These are phyloP conservation scores for Phaseolus lunatus DNA, from an alignment of 306 rosid species.

Conservation along the genomic window DNA sequence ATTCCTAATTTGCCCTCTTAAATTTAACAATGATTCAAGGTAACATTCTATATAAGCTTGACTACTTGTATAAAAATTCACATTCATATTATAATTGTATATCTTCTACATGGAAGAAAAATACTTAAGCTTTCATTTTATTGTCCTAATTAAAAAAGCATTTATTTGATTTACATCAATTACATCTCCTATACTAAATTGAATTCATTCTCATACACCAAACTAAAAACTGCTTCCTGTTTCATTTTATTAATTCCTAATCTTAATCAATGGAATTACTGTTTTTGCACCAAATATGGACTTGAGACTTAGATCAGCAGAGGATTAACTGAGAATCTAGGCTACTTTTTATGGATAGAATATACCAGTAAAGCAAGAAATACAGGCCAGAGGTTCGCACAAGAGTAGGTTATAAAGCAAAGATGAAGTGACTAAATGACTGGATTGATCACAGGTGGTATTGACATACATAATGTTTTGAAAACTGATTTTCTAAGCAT, in stretches of 20 bases:
- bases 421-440: neutral
- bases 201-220: slow-evolving; percentile 3
- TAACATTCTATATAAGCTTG: slow-evolving; percentile 1
- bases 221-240: neutral
- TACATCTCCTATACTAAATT: neutral
- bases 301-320: neutral
- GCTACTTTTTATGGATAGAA: neutral
- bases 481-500: neutral
- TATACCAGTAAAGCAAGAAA: slow-evolving; percentile 11
- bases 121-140: neutral
- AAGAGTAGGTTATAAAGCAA: neutral
- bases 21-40: neutral
- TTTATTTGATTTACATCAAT: slow-evolving; percentile 1
- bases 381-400: neutral
- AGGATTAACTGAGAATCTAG: slow-evolving; percentile 11
- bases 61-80: neutral
- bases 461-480: neutral
- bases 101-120: neutral
- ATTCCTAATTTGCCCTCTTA: neutral
- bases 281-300: slow-evolving; percentile 1
- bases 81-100: neutral
- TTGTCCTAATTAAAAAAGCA: neutral
- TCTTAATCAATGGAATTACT: slow-evolving; percentile 15
- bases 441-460: neutral
- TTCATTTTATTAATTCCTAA: slow-evolving; percentile 1